Conservation (phyloP, 1,284 basidiomycete species). For the Amylostereum chailletii region DNA sequence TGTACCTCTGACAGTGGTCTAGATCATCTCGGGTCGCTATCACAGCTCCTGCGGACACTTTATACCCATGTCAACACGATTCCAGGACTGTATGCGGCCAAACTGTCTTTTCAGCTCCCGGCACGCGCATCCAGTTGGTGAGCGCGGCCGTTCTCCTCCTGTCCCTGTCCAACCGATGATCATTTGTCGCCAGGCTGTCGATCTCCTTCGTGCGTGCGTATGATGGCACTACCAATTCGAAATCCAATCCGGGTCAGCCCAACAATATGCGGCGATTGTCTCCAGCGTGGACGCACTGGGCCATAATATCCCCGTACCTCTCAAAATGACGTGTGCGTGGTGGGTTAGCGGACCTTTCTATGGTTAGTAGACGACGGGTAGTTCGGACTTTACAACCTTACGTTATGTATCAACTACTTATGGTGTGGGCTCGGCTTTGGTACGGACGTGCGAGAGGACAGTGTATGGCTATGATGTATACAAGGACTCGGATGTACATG, state of each 20-base stretch:
- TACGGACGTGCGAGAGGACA: no score
- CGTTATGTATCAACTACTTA: no score
- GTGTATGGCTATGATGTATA: no score
- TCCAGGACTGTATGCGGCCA: constrained; percentile 54
- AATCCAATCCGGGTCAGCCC: constrained; percentile 70
- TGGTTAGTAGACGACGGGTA: no score
- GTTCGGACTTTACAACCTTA: no score
- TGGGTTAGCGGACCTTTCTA: constrained; percentile 2
- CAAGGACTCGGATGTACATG: no score
- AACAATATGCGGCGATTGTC: constrained; percentile 2
- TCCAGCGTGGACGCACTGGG: neutral
- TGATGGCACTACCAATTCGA: constrained; percentile 62
- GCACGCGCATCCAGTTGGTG: constrained; percentile 51
- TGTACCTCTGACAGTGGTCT: constrained; percentile 12
- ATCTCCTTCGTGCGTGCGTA: constrained; percentile 46
- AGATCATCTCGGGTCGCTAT: constrained; percentile 75
- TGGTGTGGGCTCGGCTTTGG: no score
- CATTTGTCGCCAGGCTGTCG: constrained; percentile 41
- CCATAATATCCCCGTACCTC: neutral
- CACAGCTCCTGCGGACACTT: constrained; percentile 71
- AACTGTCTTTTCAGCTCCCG: constrained; percentile 67
- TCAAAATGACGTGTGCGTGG: constrained; percentile 7
- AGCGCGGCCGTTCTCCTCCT: constrained; percentile 15
- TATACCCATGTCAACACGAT: constrained; percentile 59
- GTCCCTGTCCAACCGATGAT: neutral